Evolutionary conservation across 2,329 filamentous ascomycete genomes (phyloP), one percentile per base, ranked within the genome.

Genomic region (Tolypocladium sp.): DNA sequence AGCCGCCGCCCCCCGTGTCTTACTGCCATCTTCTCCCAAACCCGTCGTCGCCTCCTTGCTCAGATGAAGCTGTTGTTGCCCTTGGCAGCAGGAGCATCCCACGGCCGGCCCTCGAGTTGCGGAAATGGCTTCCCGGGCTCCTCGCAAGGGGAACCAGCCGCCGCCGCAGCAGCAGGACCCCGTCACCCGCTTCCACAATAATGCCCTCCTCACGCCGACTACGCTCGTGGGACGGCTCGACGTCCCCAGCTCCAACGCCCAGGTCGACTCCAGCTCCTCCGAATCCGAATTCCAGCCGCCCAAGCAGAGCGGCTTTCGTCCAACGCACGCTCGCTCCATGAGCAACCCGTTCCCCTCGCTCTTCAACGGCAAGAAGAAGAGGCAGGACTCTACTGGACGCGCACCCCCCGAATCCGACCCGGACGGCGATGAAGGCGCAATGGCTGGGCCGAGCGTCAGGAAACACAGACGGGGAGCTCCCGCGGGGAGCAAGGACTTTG

Each of bases 261-360:
- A 71, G 15, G 67, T 66, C 63, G 75, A 77, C 60, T 75, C 75
- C 46, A 78, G 74, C 69, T 80, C 79, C 44, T 77, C 74, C 60
- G 77, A 79, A 60, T 75, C 75, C 59, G 73, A 76, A 59, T 66
- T 73, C 55, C 69, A 72, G 61, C 68, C 69, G 9, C 62, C 62
- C 57, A 68, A 61, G 52, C 53, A 62, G 56, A 62, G 57, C 61
- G 64, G 44, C 38, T 53, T 44, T 37, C 61, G 63, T 27, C 62
- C 69, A 17, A 60, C 63, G 49, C 71, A 74, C 58, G 63, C 64
- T 13, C 72, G 89, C 58, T 92, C 90, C 58, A 83, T 89, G 76
- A 94, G 90, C 78, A 87, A 93, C 67, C 90, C 90, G 13, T 89
- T 93, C 63, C 87, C 89, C 9, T 86, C 85, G 22, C 74, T 92